These are phyloP conservation scores for Aspergillus cristatus DNA, from an alignment of 495 filamentous ascomycete species.

Conservation along the genomic window DNA sequence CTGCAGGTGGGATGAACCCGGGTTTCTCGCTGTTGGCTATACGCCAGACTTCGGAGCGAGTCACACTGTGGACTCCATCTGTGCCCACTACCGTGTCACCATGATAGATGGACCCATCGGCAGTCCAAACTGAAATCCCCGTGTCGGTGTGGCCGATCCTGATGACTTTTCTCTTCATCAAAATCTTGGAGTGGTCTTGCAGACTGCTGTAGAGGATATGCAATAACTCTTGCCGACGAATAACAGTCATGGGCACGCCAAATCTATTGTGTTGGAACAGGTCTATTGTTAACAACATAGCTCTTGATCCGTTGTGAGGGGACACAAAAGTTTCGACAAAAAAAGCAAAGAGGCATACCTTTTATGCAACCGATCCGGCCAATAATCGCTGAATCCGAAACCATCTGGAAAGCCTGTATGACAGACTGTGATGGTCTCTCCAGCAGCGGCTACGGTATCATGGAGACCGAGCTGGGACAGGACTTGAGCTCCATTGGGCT, in stretches of 20 bases:
- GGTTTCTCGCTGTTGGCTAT: no score
- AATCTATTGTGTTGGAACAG: conserved; percentile 1
- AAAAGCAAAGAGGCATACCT: no score
- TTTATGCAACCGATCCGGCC: conserved; percentile 2
- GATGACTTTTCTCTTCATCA: conserved; percentile 7
- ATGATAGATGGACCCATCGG: conserved; percentile 6
- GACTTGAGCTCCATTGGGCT: conserved; percentile 28
- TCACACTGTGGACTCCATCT: conserved; percentile 34
- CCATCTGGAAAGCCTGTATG: conserved; percentile 10
- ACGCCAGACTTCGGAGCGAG: no score
- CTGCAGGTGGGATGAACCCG: no score
- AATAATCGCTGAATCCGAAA: conserved; percentile 6
- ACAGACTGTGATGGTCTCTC: neutral
- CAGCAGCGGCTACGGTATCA: conserved; percentile 20
- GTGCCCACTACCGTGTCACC: conserved; percentile 38
- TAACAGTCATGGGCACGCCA: conserved; percentile 9
- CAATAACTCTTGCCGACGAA: conserved; percentile 24
- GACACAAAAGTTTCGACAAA: no score
- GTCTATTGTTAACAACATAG: no score
- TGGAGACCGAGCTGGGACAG: conserved; percentile 41
- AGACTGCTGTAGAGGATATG: conserved; percentile 13
- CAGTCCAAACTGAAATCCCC: conserved; percentile 3
- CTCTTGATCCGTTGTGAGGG: no score
- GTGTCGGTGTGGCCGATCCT: conserved; percentile 1
- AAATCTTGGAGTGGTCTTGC: conserved; percentile 6